Percentiles rank a stretch among this genome's conserved stretches.
Evolutionary conservation across 2,329 filamentous ascomycete genomes (phyloP).

Genomic region (Gyromitra esculenta): DNA sequence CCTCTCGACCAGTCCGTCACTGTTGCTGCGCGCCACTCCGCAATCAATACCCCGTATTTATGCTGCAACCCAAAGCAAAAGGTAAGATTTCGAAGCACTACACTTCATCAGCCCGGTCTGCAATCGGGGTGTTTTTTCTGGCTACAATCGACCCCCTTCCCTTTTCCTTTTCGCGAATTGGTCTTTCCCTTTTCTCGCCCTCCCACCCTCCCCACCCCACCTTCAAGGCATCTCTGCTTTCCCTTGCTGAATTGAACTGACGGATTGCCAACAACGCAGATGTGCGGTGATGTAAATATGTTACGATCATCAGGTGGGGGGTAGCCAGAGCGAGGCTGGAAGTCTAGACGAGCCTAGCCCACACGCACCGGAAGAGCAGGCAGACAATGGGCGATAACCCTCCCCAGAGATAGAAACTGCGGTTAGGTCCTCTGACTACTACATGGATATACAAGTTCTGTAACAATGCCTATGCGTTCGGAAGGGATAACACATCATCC

Average conservation of each 20-base stretch:
- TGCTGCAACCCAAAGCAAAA: conserved; percentile 34
- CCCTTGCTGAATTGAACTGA: conserved; percentile 42
- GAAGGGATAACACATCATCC: conserved; percentile 48
- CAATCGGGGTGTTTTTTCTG: conserved; percentile 37
- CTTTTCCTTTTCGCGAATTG: conserved; percentile 7
- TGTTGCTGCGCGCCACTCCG: conserved; percentile 33
- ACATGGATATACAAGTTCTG: conserved; percentile 34
- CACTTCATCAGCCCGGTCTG: conserved; percentile 42
- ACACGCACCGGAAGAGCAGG: conserved; percentile 11
- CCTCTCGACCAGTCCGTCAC: conserved; percentile 14
- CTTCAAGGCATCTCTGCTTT: conserved; percentile 18
- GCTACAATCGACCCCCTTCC: conserved; percentile 23
- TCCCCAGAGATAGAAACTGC: not conserved
- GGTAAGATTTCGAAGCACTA: conserved; percentile 43
- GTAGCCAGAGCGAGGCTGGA: conserved; percentile 33
- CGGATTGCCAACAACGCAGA: conserved; percentile 48
- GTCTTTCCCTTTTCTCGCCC: conserved; percentile 15
- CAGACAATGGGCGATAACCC: conserved; percentile 14
- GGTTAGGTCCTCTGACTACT: conserved; percentile 36
- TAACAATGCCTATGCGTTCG: conserved; percentile 48
- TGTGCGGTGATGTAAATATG: conserved; percentile 35
- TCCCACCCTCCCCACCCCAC: conserved; percentile 11
- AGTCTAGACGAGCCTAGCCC: conserved; percentile 41
- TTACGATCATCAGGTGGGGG: conserved; percentile 45
- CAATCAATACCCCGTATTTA: conserved; percentile 47